A percentile compares a stretch with the other conserved stretches of the same genome.
These are phyloP conservation scores for Erodium trifolium DNA, from an alignment of 441 rosid species.

Conservation along the genomic window DNA sequence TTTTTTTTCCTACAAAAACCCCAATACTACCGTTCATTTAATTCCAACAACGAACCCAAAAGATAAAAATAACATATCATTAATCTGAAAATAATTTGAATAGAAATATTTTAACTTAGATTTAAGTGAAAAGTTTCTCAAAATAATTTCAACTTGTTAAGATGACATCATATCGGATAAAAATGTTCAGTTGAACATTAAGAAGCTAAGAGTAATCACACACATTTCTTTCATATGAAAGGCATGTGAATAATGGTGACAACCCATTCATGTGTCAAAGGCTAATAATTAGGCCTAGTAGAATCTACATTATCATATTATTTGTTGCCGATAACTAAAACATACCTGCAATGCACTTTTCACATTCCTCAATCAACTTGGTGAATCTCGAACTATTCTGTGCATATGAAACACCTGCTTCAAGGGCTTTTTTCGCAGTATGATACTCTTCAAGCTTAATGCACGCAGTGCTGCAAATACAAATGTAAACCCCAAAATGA, in stretches of 20 bases:
- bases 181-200: neutral
- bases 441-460: constrained; percentile 27
- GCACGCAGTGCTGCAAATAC: constrained; percentile 22
- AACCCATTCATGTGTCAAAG: neutral
- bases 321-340: neutral
- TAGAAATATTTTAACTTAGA: neutral
- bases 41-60: neutral
- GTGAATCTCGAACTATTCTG: constrained; percentile 19
- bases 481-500: neutral
- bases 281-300: no score
- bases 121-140: neutral
- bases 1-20: no score
- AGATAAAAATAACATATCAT: neutral
- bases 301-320: neutral
- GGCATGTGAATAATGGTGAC: neutral
- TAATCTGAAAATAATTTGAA: neutral
- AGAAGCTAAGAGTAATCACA: neutral
- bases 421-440: constrained; percentile 22
- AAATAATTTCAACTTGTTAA: neutral
- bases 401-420: constrained; percentile 21
- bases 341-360: constrained; percentile 23
- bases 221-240: neutral
- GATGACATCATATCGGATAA: neutral
- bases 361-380: constrained; percentile 19
- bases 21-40: neutral